Conservation (phyloP, 106 monocot genomes). For the Vanilla planifolia region DNA sequence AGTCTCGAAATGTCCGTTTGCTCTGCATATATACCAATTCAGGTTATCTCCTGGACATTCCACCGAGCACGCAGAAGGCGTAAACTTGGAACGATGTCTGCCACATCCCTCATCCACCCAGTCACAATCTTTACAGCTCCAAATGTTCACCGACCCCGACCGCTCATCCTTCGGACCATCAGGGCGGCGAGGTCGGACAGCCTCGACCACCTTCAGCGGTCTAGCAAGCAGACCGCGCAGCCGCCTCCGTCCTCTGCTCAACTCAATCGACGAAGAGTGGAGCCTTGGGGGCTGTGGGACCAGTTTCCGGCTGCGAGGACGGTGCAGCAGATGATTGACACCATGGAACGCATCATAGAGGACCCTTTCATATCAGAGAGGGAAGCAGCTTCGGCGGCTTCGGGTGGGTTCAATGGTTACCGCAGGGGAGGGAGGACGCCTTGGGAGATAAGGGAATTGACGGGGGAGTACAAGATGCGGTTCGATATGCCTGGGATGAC, state of each 20-base stretch:
- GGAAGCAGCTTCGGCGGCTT: conserved; percentile 1
- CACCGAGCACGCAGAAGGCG: too few species aligned
- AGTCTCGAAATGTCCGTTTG: too few species aligned
- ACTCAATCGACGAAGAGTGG: conserved; percentile 7
- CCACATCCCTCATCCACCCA: too few species aligned
- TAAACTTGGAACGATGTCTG: too few species aligned
- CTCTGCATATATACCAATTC: too few species aligned
- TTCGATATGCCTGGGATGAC: conserved; percentile 70
- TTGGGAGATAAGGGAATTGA: conserved; percentile 63
- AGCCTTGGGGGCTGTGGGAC: conserved; percentile 43
- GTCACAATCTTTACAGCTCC: too few species aligned
- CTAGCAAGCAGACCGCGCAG: conserved; percentile 11
- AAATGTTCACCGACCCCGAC: too few species aligned
- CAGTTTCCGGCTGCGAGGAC: conserved; percentile 46
- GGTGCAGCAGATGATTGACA: conserved; percentile 66
- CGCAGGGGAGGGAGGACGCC: conserved; percentile 51
- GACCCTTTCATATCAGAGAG: conserved; percentile 24
- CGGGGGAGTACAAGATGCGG: conserved; percentile 48
- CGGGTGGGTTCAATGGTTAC: conserved; percentile 4
- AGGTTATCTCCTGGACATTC: too few species aligned
- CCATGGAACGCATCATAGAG: conserved; percentile 59
- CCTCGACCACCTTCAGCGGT: conserved; percentile 23
- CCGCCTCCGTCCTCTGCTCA: not conserved
- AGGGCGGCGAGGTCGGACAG: not conserved
- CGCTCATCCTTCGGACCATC: too few species aligned